Percentiles rank a stretch among this genome's conserved stretches.
Conservation (phyloP, 2,329 filamentous ascomycete species). For the Diaporthe batatas region DNA sequence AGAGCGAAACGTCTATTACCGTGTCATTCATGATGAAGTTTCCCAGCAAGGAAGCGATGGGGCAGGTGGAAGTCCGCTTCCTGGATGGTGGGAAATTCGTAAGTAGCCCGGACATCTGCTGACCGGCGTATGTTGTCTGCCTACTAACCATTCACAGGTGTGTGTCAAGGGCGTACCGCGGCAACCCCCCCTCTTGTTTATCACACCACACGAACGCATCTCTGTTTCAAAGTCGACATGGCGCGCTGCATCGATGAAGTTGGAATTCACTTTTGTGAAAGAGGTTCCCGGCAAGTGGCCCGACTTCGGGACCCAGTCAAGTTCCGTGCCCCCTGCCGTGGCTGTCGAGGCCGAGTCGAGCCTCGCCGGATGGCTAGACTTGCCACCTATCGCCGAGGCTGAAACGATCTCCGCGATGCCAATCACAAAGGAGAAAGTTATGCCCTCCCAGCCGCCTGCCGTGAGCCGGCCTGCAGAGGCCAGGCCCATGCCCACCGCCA, state of each 20-base stretch:
- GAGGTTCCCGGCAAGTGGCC: conserved; percentile 50
- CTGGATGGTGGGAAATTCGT: neutral
- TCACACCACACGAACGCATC: conserved; percentile 47
- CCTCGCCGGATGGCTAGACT: neutral
- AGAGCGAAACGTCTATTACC: conserved; percentile 53
- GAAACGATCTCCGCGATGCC: no score
- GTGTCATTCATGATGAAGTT: conserved; percentile 58
- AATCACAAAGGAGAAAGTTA: no score
- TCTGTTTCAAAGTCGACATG: conserved; percentile 44
- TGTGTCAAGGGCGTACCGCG: conserved; percentile 28
- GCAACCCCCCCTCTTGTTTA: conserved; percentile 17
- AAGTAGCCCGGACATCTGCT: neutral
- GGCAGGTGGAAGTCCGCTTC: conserved; percentile 42
- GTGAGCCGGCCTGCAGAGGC: neutral
- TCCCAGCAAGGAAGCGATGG: conserved; percentile 47
- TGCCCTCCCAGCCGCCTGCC: neutral
- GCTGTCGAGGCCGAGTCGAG: neutral
- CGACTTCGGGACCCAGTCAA: conserved; percentile 48
- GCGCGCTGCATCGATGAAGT: conserved; percentile 50
- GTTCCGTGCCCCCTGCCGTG: neutral
- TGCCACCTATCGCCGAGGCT: neutral
- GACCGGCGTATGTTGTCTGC: fast-evolving
- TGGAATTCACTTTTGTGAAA: conserved; percentile 52
- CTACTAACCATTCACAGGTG: neutral
- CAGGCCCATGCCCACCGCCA: no score